Conservation (phyloP, 352 stramenopile genomes). For the Saprolegnia diclina region DNA sequence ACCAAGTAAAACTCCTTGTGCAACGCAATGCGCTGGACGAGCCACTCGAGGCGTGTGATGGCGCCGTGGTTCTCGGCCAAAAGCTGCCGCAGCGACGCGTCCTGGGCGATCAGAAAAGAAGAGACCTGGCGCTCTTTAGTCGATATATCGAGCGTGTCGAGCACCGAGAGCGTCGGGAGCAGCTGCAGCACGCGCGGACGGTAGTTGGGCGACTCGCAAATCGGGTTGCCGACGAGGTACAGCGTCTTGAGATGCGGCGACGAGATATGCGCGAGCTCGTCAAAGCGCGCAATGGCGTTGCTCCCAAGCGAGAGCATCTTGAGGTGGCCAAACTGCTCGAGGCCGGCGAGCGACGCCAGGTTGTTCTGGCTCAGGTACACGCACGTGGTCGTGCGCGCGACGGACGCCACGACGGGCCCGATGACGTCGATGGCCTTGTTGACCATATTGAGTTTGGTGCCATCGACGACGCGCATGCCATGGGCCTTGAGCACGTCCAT, state of each 20-base stretch:
- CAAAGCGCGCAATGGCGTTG: constrained; percentile 47
- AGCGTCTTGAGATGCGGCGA: constrained; percentile 46
- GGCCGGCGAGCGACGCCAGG: constrained; percentile 38
- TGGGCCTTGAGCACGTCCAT: constrained; percentile 25
- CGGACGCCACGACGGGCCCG: constrained; percentile 35
- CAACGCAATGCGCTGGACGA: constrained; percentile 42
- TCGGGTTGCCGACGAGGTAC: constrained; percentile 65
- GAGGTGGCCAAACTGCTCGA: constrained; percentile 57
- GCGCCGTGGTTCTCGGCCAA: constrained; percentile 60
- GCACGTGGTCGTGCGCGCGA: constrained; percentile 37
- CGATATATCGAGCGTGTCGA: constrained; percentile 57
- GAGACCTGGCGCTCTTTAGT: constrained; percentile 51
- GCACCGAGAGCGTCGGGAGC: constrained; percentile 41
- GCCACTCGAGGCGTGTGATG: constrained; percentile 62
- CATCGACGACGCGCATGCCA: constrained; percentile 37
- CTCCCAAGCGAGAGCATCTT: constrained; percentile 57
- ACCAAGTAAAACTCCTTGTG: constrained; percentile 54
- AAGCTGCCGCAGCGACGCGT: constrained; percentile 43
- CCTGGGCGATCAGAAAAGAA: constrained; percentile 45
- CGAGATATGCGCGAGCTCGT: constrained; percentile 27
- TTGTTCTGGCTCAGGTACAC: constrained; percentile 83
- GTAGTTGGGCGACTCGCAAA: constrained; percentile 72
- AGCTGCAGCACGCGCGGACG: constrained; percentile 47
- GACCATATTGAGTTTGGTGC: constrained; percentile 66
- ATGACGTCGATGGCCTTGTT: constrained; percentile 49